Conservation (phyloP, 1,139 yeast genomes). For the Pichia cactophila region DNA sequence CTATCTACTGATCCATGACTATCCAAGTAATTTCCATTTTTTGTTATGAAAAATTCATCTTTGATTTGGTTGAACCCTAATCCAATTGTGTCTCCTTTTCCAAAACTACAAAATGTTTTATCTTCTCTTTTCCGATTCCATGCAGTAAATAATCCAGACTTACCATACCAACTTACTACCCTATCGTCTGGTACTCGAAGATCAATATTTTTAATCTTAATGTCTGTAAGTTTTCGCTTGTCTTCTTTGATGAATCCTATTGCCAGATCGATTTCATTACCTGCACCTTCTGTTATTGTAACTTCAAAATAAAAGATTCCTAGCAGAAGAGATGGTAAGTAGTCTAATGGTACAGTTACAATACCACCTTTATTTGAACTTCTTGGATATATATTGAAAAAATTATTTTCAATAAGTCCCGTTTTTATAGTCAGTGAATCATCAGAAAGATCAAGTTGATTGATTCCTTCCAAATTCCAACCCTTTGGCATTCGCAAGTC, state of each 20-base stretch:
- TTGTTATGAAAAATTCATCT: conserved; percentile 63
- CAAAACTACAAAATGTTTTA: conserved; percentile 40
- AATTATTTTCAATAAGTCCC: conserved; percentile 5
- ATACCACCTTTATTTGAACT: conserved; percentile 5
- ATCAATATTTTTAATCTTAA: conserved; percentile 14
- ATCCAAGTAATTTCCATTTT: conserved; percentile 65
- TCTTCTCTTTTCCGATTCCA: conserved; percentile 35
- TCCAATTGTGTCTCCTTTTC: conserved; percentile 63
- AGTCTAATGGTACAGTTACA: conserved; percentile 6
- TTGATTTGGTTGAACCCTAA: conserved; percentile 73
- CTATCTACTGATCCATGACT: conserved; percentile 29
- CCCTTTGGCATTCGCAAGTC: background rate
- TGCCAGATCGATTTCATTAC: conserved; percentile 34
- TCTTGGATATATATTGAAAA: conserved; percentile 11
- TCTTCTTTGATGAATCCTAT: conserved; percentile 34
- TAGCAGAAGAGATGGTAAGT: conserved; percentile 9
- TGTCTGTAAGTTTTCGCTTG: conserved; percentile 13
- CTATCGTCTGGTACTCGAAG: conserved; percentile 41
- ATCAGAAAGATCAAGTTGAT: background rate
- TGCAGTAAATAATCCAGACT: conserved; percentile 40
- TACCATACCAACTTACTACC: conserved; percentile 53
- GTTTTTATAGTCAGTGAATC: background rate
- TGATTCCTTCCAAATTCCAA: background rate
- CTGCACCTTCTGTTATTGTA: conserved; percentile 33
- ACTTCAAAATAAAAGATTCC: conserved; percentile 57